phyloP scores from a whole-genome alignment of 495 filamentous ascomycete species.

The Penicillium flavigenum region DNA sequence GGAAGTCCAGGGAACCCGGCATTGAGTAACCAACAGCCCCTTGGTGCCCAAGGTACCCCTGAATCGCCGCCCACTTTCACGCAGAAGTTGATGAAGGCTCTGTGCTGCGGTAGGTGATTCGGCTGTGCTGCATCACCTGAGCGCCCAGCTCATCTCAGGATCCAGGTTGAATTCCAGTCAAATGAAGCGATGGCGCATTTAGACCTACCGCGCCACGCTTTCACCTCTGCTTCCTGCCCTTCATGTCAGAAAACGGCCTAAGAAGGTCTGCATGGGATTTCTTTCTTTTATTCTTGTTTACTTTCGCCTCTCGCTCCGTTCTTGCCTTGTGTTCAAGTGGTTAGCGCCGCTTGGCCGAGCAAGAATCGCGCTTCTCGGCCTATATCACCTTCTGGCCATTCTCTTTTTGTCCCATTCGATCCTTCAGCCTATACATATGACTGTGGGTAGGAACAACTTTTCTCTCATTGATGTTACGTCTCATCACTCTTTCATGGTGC shows the following conservation, averaged over 20 bases:
- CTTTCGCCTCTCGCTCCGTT: slow-evolving; percentile 18
- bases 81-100: slow-evolving; percentile 74
- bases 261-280: slow-evolving; percentile 30
- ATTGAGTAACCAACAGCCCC: slow-evolving; percentile 50
- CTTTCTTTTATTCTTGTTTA: slow-evolving; percentile 26
- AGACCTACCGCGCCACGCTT: slow-evolving; percentile 19
- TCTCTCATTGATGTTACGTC: slow-evolving; percentile 39
- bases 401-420: slow-evolving; percentile 26
- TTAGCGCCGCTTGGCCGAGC: slow-evolving; percentile 11
- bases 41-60: slow-evolving; percentile 40
- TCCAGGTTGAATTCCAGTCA: slow-evolving; percentile 35
- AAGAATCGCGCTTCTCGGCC: slow-evolving; percentile 15
- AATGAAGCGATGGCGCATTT: slow-evolving; percentile 21
- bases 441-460: slow-evolving; percentile 30
- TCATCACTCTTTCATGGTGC: slow-evolving; percentile 47
- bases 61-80: slow-evolving; percentile 52
- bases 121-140: slow-evolving; percentile 10
- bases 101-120: slow-evolving; percentile 73
- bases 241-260: slow-evolving; percentile 32
- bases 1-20: slow-evolving; percentile 56
- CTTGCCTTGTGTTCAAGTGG: slow-evolving; percentile 5
- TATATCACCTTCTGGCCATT: slow-evolving; percentile 18
- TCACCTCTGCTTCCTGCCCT: slow-evolving; percentile 28
- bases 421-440: slow-evolving; percentile 25
- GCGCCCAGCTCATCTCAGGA: slow-evolving; percentile 32